These are phyloP conservation scores for Stemphylium vesicarium DNA, from an alignment of 2,329 filamentous ascomycete genomes.

Conservation along the genomic window DNA sequence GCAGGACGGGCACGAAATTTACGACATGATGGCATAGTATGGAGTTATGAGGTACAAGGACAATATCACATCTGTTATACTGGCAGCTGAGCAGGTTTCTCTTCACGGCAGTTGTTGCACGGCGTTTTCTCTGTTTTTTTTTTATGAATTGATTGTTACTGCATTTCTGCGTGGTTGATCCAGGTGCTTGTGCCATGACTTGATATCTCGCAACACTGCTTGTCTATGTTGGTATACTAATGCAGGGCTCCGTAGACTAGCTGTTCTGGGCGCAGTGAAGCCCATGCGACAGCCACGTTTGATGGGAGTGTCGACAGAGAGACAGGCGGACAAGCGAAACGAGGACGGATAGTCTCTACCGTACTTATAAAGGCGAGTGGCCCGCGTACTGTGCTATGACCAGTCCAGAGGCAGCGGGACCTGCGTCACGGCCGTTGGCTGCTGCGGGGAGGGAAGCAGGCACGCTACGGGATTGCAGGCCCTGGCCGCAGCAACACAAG, in stretches of 20 bases:
- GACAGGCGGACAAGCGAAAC: not conserved
- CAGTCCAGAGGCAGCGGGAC: slow-evolving; percentile 4
- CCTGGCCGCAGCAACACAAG: slow-evolving; percentile 23
- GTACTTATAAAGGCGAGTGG: not conserved
- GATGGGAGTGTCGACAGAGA: not conserved
- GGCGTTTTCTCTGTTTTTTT: slow-evolving; percentile 29
- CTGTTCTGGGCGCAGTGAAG: not conserved
- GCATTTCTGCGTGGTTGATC: not conserved
- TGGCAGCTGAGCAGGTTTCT: slow-evolving; percentile 12
- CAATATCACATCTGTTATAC: slow-evolving; percentile 16
- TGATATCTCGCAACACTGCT: too few species aligned
- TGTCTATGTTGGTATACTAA: not conserved
- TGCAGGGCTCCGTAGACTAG: not conserved
- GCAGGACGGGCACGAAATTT: slow-evolving; percentile 7
- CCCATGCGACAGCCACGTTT: not conserved
- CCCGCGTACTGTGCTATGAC: slow-evolving; percentile 1
- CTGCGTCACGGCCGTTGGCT: slow-evolving; percentile 26
- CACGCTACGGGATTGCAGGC: slow-evolving; percentile 30
- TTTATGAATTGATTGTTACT: slow-evolving; percentile 13
- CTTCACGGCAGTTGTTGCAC: slow-evolving; percentile 28
- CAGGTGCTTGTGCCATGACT: not conserved
- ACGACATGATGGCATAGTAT: slow-evolving; percentile 22
- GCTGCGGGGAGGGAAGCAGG: slow-evolving; percentile 24
- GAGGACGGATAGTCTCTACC: not conserved
- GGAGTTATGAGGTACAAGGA: slow-evolving; percentile 28